phyloP scores from a whole-genome alignment of 2,329 filamentous ascomycete species.

The Ambrosiella cleistominuta region DNA sequence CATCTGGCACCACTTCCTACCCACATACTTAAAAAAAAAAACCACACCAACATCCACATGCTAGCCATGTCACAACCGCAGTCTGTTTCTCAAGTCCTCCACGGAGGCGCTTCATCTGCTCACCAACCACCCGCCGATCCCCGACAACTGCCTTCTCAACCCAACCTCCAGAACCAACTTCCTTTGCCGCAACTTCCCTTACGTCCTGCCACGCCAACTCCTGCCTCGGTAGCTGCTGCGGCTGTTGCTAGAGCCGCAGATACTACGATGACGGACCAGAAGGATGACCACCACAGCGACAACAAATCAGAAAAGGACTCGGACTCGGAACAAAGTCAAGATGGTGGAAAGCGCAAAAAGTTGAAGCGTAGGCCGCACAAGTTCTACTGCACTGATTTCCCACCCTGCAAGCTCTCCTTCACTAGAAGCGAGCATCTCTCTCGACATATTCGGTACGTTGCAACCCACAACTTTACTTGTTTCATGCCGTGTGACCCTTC shows the following conservation, averaged over 20 bases:
- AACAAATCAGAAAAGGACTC: constrained; percentile 2
- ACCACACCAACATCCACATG: too few relatives aligned
- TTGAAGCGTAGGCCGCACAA: constrained; percentile 84
- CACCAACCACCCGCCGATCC: not conserved
- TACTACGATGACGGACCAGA: not conserved
- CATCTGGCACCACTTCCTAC: too few relatives aligned
- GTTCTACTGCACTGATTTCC: constrained; percentile 92
- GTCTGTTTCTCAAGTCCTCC: too few relatives aligned
- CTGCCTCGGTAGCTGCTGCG: not conserved
- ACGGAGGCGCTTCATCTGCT: not conserved
- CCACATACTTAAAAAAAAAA: too few relatives aligned
- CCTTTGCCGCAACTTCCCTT: not conserved
- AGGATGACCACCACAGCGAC: not conserved
- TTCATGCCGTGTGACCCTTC: not conserved
- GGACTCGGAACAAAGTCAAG: constrained; percentile 17
- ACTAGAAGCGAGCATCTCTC: constrained; percentile 91
- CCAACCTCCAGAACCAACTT: not conserved
- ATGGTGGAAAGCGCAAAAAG: constrained; percentile 55
- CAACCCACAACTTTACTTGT: not conserved
- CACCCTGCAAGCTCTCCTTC: constrained; percentile 85
- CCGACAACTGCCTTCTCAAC: constrained; percentile 11
- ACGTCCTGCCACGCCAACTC: constrained; percentile 5
- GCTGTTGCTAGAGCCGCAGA: not conserved
- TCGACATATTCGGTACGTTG: constrained; percentile 64
- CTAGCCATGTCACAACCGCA: too few relatives aligned